Conservation (phyloP, 257 asterid species). For the Solanum ossicruentum region DNA sequence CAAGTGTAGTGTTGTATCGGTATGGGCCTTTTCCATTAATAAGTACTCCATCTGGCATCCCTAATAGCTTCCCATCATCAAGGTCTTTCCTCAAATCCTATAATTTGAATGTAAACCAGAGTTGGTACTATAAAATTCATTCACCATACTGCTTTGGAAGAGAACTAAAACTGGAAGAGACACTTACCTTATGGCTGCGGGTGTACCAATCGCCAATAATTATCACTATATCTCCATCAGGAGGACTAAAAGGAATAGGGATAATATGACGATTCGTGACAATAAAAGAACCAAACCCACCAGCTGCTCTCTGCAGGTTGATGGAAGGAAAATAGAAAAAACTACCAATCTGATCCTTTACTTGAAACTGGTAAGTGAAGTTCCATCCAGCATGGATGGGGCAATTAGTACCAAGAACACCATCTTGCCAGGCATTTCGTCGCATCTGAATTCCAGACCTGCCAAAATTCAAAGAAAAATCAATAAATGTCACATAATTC, state of each 20-base stretch:
- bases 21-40: constrained; percentile 96
- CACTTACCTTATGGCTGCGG: constrained; percentile 56
- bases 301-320: constrained; percentile 83
- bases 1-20: constrained; percentile 63
- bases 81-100: constrained; percentile 61
- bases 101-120: not conserved
- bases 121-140: not conserved
- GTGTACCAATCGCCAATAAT: constrained; percentile 93
- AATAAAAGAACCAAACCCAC: constrained; percentile 78
- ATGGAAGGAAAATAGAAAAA: constrained; percentile 81
- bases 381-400: constrained; percentile 74
- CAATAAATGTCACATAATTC: not conserved
- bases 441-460: constrained; percentile 98
- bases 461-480: not conserved
- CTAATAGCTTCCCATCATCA: constrained; percentile 59
- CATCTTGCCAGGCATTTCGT: constrained; percentile 87
- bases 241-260: constrained; percentile 55
- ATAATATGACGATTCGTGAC: constrained; percentile 52
- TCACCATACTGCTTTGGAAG: not conserved
- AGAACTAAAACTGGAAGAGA: not conserved
- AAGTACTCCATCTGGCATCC: constrained; percentile 94
- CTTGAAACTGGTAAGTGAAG: constrained; percentile 97
- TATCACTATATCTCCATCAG: constrained; percentile 79
- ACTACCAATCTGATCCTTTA: constrained; percentile 94
- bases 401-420: constrained; percentile 89